Percentiles rank a stretch among this genome's conserved stretches.
Conservation (phyloP, 179 eudicot genomes). For the Drosera spatulata region DNA sequence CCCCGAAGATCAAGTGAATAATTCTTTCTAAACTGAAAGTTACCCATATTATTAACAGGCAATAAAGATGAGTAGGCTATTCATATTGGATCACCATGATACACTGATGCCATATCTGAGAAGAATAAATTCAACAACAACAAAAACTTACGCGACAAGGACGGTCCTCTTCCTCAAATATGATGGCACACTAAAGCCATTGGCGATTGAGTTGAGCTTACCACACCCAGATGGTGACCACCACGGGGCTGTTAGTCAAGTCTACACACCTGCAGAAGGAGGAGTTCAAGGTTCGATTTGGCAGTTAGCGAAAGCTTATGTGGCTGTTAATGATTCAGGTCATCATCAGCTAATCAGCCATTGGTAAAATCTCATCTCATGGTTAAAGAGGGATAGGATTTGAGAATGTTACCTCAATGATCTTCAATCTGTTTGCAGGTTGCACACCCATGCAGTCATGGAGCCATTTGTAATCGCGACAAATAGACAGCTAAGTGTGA, state of each 20-base stretch:
- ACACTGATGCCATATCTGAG: conserved; percentile 35
- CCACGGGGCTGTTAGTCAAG: conserved; percentile 27
- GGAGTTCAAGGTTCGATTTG: conserved; percentile 31
- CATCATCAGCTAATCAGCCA: conserved; percentile 46
- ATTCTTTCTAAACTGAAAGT: too few relatives aligned
- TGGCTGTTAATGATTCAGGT: conserved; percentile 44
- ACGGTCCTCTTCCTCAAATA: conserved; percentile 37
- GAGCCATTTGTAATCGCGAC: conserved; percentile 75
- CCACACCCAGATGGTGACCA: conserved; percentile 30
- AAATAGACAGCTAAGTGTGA: conserved; percentile 64
- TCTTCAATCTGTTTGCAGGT: conserved; percentile 26
- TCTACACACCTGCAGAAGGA: conserved; percentile 27
- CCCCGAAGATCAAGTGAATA: not conserved
- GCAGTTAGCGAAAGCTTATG: conserved; percentile 45
- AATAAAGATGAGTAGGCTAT: conserved; percentile 24
- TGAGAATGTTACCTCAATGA: not conserved
- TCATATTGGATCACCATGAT: conserved; percentile 44
- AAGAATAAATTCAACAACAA: conserved; percentile 25
- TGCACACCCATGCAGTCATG: conserved; percentile 61
- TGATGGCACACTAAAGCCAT: conserved; percentile 37
- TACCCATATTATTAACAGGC: conserved; percentile 17
- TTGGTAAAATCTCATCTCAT: conserved; percentile 17
- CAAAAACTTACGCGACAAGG: conserved; percentile 37
- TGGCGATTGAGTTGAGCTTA: conserved; percentile 45
- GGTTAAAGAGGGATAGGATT: not conserved